These are phyloP conservation scores for Oenanthe javanica DNA, from an alignment of 140 eudicot genomes.

Conservation along the genomic window DNA sequence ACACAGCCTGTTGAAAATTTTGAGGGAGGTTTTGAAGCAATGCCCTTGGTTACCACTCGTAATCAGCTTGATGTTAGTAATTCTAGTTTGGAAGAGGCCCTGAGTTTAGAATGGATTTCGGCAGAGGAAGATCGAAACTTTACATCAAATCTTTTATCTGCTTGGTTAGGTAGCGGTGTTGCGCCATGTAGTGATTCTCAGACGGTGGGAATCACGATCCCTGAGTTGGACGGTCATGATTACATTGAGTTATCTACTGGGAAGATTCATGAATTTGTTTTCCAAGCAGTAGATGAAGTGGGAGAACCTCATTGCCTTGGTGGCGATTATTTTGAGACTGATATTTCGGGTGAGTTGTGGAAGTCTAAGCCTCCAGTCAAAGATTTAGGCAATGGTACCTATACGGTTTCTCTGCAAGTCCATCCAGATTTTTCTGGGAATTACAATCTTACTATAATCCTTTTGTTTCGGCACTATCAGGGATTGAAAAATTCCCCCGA, in stretches of 20 bases:
- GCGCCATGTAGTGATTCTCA: conserved; percentile 66
- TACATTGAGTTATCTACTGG: conserved; percentile 42
- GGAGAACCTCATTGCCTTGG: conserved; percentile 64
- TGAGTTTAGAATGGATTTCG: conserved; percentile 40
- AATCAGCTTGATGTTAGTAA: conserved; percentile 4
- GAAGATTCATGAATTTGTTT: conserved; percentile 50
- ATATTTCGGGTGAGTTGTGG: conserved; percentile 65
- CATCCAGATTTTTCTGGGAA: conserved; percentile 71
- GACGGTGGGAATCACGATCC: conserved; percentile 49
- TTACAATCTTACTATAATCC: conserved; percentile 48
- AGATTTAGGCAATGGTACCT: conserved; percentile 69
- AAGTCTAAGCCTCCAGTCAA: conserved; percentile 71
- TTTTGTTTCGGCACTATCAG: conserved; percentile 64
- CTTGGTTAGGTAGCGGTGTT: conserved; percentile 69
- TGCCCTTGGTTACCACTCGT: conserved; percentile 6
- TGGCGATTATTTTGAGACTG: conserved; percentile 82
- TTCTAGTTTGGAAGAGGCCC: conserved; percentile 4
- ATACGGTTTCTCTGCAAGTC: conserved; percentile 63
- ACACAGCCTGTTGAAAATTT: conserved; percentile 12
- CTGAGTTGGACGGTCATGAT: conserved; percentile 34
- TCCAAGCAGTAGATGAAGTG: conserved; percentile 62
- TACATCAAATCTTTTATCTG: conserved; percentile 40
- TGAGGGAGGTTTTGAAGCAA: background rate
- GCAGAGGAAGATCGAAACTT: conserved; percentile 47
- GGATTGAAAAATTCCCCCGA: conserved; percentile 66